phyloP scores from a whole-genome alignment of 805 yeast species.

The Lachancea waltii region DNA sequence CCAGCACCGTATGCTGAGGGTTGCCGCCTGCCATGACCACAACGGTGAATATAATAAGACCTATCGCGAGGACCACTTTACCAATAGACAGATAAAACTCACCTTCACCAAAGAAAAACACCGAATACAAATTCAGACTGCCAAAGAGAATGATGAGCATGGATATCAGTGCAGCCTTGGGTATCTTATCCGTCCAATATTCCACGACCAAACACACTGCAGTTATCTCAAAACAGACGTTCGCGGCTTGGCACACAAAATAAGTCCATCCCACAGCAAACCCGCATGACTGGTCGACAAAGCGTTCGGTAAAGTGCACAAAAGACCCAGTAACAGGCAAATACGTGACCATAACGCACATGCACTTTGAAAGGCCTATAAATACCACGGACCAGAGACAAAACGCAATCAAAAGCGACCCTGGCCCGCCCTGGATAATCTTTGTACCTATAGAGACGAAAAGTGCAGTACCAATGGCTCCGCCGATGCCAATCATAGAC shows the following conservation, averaged over 20 bases:
- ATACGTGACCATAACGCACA: slow-evolving; percentile 53
- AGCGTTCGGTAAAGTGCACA: slow-evolving; percentile 51
- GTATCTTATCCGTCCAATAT: slow-evolving; percentile 39
- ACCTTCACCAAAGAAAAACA: slow-evolving; percentile 55
- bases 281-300: slow-evolving; percentile 61
- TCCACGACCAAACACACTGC: slow-evolving; percentile 51
- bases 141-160: slow-evolving; percentile 36
- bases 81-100: slow-evolving; percentile 53
- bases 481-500: slow-evolving; percentile 75
- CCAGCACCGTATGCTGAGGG: slow-evolving; percentile 45
- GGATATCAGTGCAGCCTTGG: slow-evolving; percentile 7
- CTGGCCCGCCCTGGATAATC: slow-evolving; percentile 44
- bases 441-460: slow-evolving; percentile 7
- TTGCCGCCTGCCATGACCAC: slow-evolving; percentile 56
- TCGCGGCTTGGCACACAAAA: slow-evolving; percentile 55
- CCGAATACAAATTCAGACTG: slow-evolving; percentile 45
- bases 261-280: slow-evolving; percentile 71
- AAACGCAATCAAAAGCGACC: slow-evolving; percentile 45
- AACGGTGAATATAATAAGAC: slow-evolving; percentile 50
- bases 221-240: slow-evolving; percentile 57
- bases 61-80: slow-evolving; percentile 50
- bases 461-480: slow-evolving; percentile 63
- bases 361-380: slow-evolving; percentile 19
- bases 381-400: slow-evolving; percentile 9
- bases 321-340: slow-evolving; percentile 55